phyloP scores from a whole-genome alignment of 2,329 filamentous ascomycete species.

The Fusarium sp. region DNA sequence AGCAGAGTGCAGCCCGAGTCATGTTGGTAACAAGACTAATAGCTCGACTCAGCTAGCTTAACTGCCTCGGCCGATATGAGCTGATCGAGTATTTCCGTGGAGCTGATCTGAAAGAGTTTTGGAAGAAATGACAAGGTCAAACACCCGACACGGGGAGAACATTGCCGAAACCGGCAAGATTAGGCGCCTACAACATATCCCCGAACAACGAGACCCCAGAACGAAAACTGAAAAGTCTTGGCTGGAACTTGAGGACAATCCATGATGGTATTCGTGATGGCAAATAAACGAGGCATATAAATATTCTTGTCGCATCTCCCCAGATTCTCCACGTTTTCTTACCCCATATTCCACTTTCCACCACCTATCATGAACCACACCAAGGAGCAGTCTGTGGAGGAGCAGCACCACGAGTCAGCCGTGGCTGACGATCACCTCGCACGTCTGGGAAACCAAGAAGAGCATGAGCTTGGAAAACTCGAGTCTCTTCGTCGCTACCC shows the following conservation, averaged over 20 bases:
- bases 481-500: slow-evolving; percentile 45
- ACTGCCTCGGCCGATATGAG: too few species aligned
- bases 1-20: too few species aligned
- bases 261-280: too few species aligned
- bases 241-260: too few species aligned
- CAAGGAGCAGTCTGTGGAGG: background rate
- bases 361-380: background rate
- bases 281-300: background rate
- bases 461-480: slow-evolving; percentile 41
- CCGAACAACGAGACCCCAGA: background rate
- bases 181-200: background rate
- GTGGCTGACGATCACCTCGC: slow-evolving; percentile 20
- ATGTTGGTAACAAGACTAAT: too few species aligned
- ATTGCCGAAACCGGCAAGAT: background rate
- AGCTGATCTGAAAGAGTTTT: too few species aligned
- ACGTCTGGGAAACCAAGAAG: slow-evolving; percentile 44
- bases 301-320: background rate
- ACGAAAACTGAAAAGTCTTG: background rate
- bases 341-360: background rate
- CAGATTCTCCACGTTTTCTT: background rate
- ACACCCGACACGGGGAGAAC: background rate
- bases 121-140: too few species aligned
- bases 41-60: too few species aligned
- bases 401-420: background rate
- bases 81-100: too few species aligned